A percentile compares a stretch with the other conserved stretches of the same genome.
These are phyloP conservation scores for Bruguiera hainesii DNA, from an alignment of 441 rosid species.

Conservation along the genomic window DNA sequence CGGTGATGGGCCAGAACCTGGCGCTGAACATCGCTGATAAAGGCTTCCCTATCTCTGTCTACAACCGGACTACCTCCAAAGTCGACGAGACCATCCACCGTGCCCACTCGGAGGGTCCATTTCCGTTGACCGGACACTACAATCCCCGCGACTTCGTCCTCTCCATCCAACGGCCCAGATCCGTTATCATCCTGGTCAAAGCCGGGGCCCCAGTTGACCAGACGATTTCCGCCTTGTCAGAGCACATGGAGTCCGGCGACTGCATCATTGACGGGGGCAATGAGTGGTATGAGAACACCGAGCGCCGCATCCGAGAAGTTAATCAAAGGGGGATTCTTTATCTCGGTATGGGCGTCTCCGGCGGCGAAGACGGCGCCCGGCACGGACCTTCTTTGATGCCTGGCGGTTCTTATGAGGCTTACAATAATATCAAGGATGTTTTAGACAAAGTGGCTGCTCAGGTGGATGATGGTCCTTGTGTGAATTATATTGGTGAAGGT, in stretches of 20 bases:
- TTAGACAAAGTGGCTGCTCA: conserved; percentile 1
- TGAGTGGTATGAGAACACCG: background rate
- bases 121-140: conserved; percentile 39
- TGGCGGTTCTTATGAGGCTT: conserved; percentile 60
- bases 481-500: conserved; percentile 1
- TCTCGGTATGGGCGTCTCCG: conserved; percentile 76
- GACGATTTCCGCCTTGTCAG: background rate
- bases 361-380: conserved; percentile 79
- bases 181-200: conserved; percentile 1
- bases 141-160: conserved; percentile 1
- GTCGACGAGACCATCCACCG: conserved; percentile 31
- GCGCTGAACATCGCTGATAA: conserved; percentile 71
- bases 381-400: conserved; percentile 79
- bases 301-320: background rate
- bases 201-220: conserved; percentile 6
- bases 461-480: conserved; percentile 4
- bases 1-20: conserved; percentile 57
- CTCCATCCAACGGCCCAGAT: conserved; percentile 1
- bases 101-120: conserved; percentile 23
- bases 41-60: conserved; percentile 76
- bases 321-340: conserved; percentile 42
- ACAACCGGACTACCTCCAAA: conserved; percentile 65
- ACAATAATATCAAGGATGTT: conserved; percentile 47
- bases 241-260: conserved; percentile 1
- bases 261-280: conserved; percentile 1